These are phyloP conservation scores for Ashbya aceris DNA, from an alignment of 1,139 yeast genomes.

Conservation along the genomic window DNA sequence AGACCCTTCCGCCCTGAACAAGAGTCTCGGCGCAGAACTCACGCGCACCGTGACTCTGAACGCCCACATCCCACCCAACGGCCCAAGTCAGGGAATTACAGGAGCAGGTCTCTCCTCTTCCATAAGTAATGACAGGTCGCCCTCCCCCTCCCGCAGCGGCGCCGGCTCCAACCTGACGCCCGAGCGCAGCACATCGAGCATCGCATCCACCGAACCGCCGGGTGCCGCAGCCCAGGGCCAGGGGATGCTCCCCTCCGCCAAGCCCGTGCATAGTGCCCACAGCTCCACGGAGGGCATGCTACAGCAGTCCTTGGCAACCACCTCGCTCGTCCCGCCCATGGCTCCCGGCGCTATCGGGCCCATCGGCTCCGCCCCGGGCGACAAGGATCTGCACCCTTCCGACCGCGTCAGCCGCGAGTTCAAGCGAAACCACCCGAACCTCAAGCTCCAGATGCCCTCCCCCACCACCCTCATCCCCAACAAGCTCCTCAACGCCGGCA, in stretches of 20 bases:
- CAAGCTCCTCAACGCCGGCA: conserved; percentile 26
- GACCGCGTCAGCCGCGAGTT: conserved; percentile 22
- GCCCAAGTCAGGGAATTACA: neutral
- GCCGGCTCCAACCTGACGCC: neutral
- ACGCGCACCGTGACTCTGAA: neutral
- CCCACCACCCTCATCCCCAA: conserved; percentile 33
- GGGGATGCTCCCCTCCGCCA: neutral
- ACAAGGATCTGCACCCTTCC: neutral
- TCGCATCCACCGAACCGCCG: neutral
- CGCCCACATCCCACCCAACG: neutral
- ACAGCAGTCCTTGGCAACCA: neutral
- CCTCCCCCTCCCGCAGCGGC: conserved; percentile 1
- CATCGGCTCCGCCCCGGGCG: neutral
- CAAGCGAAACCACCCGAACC: conserved; percentile 32
- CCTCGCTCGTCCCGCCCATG: neutral
- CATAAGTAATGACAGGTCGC: neutral
- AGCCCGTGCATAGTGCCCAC: neutral
- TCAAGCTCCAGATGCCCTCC: conserved; percentile 42
- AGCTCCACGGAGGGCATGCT: neutral
- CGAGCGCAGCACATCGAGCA: too few relatives aligned
- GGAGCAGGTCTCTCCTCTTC: neutral
- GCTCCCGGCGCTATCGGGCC: neutral
- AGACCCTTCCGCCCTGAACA: neutral
- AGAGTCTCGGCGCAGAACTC: neutral
- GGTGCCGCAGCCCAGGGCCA: neutral